A percentile compares a stretch with the other conserved stretches of the same genome.
These are phyloP conservation scores for Leccinum subrobustum DNA, from an alignment of 1,284 basidiomycete species.

Conservation along the genomic window DNA sequence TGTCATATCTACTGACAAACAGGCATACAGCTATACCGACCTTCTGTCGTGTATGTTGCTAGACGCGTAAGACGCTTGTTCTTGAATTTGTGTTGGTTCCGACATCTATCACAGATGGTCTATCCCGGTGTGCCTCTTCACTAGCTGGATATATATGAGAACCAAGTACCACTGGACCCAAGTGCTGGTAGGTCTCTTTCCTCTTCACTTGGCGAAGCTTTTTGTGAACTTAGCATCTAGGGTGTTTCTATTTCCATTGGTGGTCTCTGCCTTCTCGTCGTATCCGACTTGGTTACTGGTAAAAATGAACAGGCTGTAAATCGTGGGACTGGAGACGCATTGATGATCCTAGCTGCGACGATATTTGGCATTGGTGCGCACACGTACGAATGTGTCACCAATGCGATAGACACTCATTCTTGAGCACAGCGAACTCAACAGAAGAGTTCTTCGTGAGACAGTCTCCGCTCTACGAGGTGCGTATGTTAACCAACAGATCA, in stretches of 20 bases:
- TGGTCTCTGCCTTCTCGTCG: constrained; percentile 75
- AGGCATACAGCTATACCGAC: constrained; percentile 84
- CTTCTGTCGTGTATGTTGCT: constrained; percentile 86
- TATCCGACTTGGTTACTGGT: constrained; percentile 65
- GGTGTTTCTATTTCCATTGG: constrained; percentile 70
- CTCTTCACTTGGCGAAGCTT: background rate
- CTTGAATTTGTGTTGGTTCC: background rate
- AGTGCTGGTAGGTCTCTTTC: constrained; percentile 48
- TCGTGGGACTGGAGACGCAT: constrained; percentile 72
- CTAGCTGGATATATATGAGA: constrained; percentile 78
- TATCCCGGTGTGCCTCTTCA: constrained; percentile 79
- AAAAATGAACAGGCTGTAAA: constrained; percentile 63
- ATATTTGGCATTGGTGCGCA: constrained; percentile 78
- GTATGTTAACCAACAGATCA: background rate
- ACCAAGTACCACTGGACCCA: constrained; percentile 82
- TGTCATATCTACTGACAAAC: background rate
- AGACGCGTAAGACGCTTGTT: constrained; percentile 59
- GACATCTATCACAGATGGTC: constrained; percentile 57
- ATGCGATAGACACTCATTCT: background rate
- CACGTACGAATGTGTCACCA: background rate
- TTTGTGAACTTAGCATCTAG: constrained; percentile 32
- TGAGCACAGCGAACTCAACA: constrained; percentile 67
- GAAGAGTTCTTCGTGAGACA: constrained; percentile 83
- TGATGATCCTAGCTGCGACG: constrained; percentile 83
- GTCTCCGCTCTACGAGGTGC: constrained; percentile 74